Evolutionary conservation across 1,139 yeast genomes (phyloP), one percentile per base, ranked within the genome.

Genomic region (Saccharomycopsis phalli): DNA sequence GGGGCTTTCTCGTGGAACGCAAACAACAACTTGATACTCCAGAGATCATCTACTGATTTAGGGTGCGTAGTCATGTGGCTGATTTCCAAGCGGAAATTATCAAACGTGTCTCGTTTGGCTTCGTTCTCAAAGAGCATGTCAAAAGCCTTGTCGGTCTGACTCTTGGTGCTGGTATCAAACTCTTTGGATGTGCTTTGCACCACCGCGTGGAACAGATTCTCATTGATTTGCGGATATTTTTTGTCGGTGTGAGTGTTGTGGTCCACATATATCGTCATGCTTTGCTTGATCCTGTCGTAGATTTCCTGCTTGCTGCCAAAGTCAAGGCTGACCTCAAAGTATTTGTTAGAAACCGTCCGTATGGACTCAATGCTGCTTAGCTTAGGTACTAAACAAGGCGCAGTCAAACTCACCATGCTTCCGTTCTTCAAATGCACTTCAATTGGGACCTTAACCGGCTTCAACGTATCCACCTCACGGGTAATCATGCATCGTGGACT

Each of bases 401-500:
- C 35, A 49, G 36, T 27, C 13, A 18, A 4, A 7, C 57, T 57
- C 4, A 55, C 48, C 1, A 52, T 47, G 4, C 52, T 48, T 0
- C 75, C 75, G 44, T 63, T 56, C n/a, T 62, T 63, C 43, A 70
- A 53, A 1, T 56, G 57, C 6, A 81, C 57, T 6, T 60, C 59
- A 4, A 80, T 69, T 0, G 74, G 73, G 11, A 78, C 65, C 38
- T 71, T 55, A 50, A 68, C 63, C 1, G 83, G 74, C 39, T 65
- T 66, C 13, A 66, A 71, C 0, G 80, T 70, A 25, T 68, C 73
- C 13, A 79, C 78, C 54, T 88, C 88, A 44, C 91, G 66, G 1
- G 82, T 70, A 8, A 83, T 70, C 13, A 91, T 61, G 56, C 96
- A 87, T 44, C 96, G 63, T 1, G 83, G 80, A 50, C 81, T 91